These are phyloP conservation scores for Crucihimalaya himalaica DNA, from an alignment of 345 rosid genomes.

Conservation along the genomic window DNA sequence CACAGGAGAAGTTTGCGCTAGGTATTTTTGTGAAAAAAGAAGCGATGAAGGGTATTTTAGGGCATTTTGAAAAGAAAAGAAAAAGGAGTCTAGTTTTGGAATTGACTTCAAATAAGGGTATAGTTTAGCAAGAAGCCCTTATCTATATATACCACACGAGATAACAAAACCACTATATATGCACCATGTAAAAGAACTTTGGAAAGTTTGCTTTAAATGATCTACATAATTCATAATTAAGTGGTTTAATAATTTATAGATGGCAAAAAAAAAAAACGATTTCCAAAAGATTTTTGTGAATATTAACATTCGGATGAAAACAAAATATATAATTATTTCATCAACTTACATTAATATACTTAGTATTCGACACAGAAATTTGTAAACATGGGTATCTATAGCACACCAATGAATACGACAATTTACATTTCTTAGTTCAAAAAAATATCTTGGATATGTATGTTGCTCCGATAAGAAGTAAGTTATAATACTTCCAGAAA, in stretches of 20 bases:
- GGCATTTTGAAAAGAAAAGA: too few species aligned
- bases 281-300: not conserved
- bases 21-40: too few species aligned
- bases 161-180: too few species aligned
- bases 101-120: too few species aligned
- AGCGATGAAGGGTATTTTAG: too few species aligned
- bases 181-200: too few species aligned
- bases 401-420: not conserved
- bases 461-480: not conserved
- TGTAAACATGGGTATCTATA: not conserved
- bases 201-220: too few species aligned
- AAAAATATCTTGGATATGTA: not conserved
- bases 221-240: not conserved
- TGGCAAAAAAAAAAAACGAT: not conserved
- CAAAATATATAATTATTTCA: not conserved
- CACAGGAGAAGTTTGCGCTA: too few species aligned
- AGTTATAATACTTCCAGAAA: constrained; percentile 3
- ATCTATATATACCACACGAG: too few species aligned
- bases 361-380: not conserved
- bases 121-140: too few species aligned
- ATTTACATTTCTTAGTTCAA: not conserved
- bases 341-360: not conserved
- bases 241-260: not conserved
- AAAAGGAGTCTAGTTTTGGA: too few species aligned
- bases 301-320: not conserved